Evolutionary conservation across 139 green algal genomes (phyloP).

Genomic region (Chlamydomonas asymmetrica): DNA sequence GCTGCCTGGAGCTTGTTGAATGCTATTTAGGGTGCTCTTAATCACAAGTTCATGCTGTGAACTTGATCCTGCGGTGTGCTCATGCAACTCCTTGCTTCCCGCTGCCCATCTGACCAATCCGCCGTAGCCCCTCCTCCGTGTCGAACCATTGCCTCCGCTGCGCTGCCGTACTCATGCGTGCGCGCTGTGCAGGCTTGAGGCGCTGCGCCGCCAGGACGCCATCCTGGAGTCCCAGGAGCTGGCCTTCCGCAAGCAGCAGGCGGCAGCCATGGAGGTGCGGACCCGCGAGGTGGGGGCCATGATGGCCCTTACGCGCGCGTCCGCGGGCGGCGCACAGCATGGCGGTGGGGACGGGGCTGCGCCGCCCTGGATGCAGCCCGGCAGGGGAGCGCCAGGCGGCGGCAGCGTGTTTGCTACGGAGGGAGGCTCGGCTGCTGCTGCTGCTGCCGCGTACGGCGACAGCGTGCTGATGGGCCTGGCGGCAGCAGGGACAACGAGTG

Average conservation of each 20-base stretch:
- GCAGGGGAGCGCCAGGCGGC: neutral
- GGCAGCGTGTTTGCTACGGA: neutral
- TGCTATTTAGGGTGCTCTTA: neutral
- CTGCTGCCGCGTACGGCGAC: neutral
- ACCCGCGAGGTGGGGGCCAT: no score
- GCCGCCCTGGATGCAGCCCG: neutral
- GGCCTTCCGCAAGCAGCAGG: neutral
- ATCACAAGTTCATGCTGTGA: neutral
- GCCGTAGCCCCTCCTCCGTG: neutral
- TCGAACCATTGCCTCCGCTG: neutral
- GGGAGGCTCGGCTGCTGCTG: neutral
- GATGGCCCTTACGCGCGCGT: no score
- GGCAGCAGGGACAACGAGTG: neutral
- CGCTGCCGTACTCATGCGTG: neutral
- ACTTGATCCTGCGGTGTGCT: neutral
- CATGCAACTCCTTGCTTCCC: neutral
- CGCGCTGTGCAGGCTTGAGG: conserved; percentile 2
- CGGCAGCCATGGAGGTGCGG: no score
- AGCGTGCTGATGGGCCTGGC: neutral
- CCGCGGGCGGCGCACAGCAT: conserved; percentile 5
- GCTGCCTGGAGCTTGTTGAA: neutral
- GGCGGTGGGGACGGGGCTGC: neutral
- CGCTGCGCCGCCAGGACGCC: conserved; percentile 25
- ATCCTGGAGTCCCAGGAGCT: conserved; percentile 22
- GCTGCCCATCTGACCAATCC: neutral